Evolutionary conservation across 1,139 yeast species (phyloP).

Genomic region (Debaryomyces coudertii): DNA sequence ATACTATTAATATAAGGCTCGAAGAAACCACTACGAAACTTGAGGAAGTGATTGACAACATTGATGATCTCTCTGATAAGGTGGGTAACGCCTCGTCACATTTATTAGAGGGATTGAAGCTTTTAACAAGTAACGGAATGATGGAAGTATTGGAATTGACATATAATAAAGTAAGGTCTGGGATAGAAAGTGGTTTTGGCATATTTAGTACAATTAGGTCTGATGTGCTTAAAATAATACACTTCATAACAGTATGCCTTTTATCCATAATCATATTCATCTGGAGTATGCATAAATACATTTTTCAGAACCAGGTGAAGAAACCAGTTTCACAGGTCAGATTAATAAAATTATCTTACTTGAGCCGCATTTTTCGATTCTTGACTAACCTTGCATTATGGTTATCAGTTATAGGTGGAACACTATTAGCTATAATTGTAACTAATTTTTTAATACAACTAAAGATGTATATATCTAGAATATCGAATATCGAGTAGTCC

Average conservation of each 20-base stretch:
- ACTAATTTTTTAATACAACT: constrained; percentile 7
- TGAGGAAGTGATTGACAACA: constrained; percentile 13
- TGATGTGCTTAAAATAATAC: neutral
- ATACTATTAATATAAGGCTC: constrained; percentile 15
- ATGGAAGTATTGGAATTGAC: neutral
- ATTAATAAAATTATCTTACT: neutral
- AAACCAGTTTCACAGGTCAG: neutral
- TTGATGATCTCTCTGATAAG: constrained; percentile 11
- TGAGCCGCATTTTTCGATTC: neutral
- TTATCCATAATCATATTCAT: neutral
- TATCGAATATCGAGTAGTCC: neutral
- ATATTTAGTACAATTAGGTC: neutral
- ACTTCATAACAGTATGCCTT: neutral
- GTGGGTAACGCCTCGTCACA: constrained; percentile 11
- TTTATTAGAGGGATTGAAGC: constrained; percentile 10
- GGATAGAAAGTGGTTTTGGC: neutral
- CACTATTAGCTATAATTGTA: constrained; percentile 9
- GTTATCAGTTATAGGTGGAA: constrained; percentile 11
- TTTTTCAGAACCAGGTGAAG: neutral
- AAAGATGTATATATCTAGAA: constrained; percentile 4
- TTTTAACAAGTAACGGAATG: constrained; percentile 11
- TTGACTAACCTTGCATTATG: constrained; percentile 1
- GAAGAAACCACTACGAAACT: constrained; percentile 15
- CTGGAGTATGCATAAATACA: neutral
- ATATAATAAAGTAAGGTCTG: neutral